Evolutionary conservation across 2,329 filamentous ascomycete genomes (phyloP), one percentile per base, ranked within the genome.

Genomic region (Penicillium sp.): DNA sequence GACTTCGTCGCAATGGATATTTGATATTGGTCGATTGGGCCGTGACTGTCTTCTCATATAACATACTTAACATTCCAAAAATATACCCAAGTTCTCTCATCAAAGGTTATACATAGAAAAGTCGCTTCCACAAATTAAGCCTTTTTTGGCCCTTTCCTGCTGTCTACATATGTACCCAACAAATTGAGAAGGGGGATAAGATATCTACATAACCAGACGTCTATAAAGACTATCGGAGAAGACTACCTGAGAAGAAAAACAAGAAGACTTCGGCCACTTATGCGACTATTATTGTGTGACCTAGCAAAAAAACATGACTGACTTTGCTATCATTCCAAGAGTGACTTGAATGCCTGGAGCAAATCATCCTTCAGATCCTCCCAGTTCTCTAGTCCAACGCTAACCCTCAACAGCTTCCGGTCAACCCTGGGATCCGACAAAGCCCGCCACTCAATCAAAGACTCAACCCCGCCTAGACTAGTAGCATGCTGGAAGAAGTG

Each of bases 401-500:
- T 97, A 18, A 99, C 76, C 53, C 93, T 79, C 72, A 97, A 67
- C 69, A 97, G 71, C 56, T 84, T 81, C 67, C 80, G 82, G 66
- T 94, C 90, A 22, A 94, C 86, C 1, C 72, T 79, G 1, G 76
- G 67, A 77, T 97, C 93, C 57, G 87, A 88, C 89, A 99, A 92
- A 31, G 89, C 84, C 53, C 94, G 82, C 93, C 94, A 99, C 81
- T 99, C 94, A 62, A 99, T 92, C 78, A 97, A 76, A 70, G 90
- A 96, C 81, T 97, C 93, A 14, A 97, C 91, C 6, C 93, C 92
- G 1, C 93, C 93, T 24, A 99, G 76, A 72, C 90, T 96, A 1
- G 94, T 99, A 3, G 94, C 93, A 74, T 99, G 93, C 65, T 96
- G 90, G 77, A 97, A 97, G 32, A 97, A 80, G 2, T 78, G 71